Evolutionary conservation across 768 basidiomycete species (phyloP).

Genomic region (Boletus subcaerulescens): DNA sequence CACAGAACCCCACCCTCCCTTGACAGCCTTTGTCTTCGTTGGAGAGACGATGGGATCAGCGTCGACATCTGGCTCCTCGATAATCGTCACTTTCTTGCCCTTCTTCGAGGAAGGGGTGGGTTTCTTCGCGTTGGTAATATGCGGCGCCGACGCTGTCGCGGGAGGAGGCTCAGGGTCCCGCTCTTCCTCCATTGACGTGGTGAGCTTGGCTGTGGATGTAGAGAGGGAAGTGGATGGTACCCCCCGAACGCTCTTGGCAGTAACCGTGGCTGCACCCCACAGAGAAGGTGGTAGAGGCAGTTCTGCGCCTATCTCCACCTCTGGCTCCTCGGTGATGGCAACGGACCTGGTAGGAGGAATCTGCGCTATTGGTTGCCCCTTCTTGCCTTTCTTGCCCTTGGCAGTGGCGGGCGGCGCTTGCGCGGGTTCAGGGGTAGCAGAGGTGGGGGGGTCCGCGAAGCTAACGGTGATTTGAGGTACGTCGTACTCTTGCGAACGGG

Average conservation of each 20-base stretch:
- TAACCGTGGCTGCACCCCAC: conserved; percentile 16
- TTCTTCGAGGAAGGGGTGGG: conserved; percentile 10
- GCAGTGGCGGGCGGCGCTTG: conserved; percentile 3
- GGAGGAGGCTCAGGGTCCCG: background rate
- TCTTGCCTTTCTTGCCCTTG: conserved; percentile 29
- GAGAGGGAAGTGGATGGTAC: background rate
- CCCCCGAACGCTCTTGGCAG: conserved; percentile 11
- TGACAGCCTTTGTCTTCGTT: conserved; percentile 11
- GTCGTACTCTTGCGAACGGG: conserved; percentile 27
- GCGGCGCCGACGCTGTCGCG: background rate
- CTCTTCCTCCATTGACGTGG: conserved; percentile 8
- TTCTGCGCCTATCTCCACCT: conserved; percentile 19
- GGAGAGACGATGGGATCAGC: conserved; percentile 19
- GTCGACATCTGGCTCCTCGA: conserved; percentile 27
- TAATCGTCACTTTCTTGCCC: conserved; percentile 25
- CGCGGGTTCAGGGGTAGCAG: conserved; percentile 4
- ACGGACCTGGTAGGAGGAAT: conserved; percentile 12
- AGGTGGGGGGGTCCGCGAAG: conserved; percentile 12
- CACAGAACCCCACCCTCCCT: conserved; percentile 19
- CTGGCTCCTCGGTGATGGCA: conserved; percentile 14
- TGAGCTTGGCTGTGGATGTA: conserved; percentile 5
- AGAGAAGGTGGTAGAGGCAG: conserved; percentile 19
- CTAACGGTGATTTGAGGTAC: conserved; percentile 28
- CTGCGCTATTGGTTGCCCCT: conserved; percentile 14
- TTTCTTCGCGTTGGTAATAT: conserved; percentile 15